phyloP scores from a whole-genome alignment of 1,284 basidiomycete genomes.

The Fistulina hepatica region DNA sequence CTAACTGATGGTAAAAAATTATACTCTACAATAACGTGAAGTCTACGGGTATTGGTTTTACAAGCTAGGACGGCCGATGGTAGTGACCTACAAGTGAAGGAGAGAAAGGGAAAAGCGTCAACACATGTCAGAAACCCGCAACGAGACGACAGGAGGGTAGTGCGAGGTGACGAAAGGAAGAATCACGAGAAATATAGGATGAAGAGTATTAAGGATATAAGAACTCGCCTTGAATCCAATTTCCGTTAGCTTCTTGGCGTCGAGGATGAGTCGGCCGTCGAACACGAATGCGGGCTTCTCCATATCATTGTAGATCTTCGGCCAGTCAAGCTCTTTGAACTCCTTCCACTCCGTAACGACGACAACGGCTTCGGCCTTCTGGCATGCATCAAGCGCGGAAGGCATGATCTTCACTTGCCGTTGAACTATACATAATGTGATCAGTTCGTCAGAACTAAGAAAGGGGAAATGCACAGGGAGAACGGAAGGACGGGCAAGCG shows the following conservation, averaged over 20 bases:
- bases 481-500: neutral
- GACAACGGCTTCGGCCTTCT: constrained; percentile 84
- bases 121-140: too few relatives aligned
- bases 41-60: too few relatives aligned
- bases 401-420: constrained; percentile 74
- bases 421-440: constrained; percentile 47
- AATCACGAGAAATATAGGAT: neutral
- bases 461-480: neutral
- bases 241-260: constrained; percentile 65
- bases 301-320: constrained; percentile 77
- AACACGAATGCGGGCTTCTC: constrained; percentile 96
- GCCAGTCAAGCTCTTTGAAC: constrained; percentile 90
- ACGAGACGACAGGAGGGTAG: neutral
- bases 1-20: too few relatives aligned
- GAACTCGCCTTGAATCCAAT: constrained; percentile 87
- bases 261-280: constrained; percentile 82
- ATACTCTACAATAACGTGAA: too few relatives aligned
- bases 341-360: constrained; percentile 95
- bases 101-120: constrained; percentile 3
- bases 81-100: constrained; percentile 26
- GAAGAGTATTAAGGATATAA: constrained; percentile 2
- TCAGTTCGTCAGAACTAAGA: neutral
- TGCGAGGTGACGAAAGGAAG: neutral
- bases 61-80: constrained; percentile 34
- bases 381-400: constrained; percentile 81